These are phyloP conservation scores for Ascochyta clinopodiicola DNA, from an alignment of 2,329 filamentous ascomycete species.

Conservation along the genomic window DNA sequence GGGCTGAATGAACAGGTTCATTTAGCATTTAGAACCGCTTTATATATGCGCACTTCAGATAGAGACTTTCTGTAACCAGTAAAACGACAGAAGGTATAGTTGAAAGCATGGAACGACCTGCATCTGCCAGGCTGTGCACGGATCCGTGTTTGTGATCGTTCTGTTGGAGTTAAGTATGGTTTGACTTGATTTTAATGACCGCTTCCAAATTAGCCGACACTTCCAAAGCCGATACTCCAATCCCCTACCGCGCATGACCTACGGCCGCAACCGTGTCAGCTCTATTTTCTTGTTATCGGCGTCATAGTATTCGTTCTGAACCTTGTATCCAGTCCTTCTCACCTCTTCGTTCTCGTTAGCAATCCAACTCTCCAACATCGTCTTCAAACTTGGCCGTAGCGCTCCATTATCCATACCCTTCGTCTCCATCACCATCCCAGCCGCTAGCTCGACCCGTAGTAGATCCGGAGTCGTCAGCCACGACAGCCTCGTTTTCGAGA, in stretches of 20 bases:
- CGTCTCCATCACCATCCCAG: slow-evolving; percentile 16
- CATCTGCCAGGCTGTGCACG: no score
- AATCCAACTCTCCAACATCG: slow-evolving; percentile 27
- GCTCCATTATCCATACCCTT: neutral
- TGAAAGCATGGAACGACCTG: no score
- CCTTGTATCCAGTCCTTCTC: slow-evolving; percentile 22
- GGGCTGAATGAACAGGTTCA: no score
- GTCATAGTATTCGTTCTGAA: neutral
- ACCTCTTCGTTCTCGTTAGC: slow-evolving; percentile 34
- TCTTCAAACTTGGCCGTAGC: slow-evolving; percentile 16
- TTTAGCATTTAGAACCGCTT: no score
- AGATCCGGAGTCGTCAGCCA: slow-evolving; percentile 33
- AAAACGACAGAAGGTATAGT: no score
- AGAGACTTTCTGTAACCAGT: no score
- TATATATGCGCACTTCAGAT: no score
- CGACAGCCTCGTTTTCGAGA: slow-evolving; percentile 27
- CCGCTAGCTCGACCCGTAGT: slow-evolving; percentile 36
- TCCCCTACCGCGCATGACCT: no score
- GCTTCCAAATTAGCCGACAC: no score
- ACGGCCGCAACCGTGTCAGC: no score
- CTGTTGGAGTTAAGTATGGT: neutral
- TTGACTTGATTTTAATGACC: no score
- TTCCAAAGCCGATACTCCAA: no score
- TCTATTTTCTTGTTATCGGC: neutral
- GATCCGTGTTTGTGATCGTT: neutral